phyloP scores from a whole-genome alignment of 495 filamentous ascomycete genomes.

The Aspergillus biplanus region DNA sequence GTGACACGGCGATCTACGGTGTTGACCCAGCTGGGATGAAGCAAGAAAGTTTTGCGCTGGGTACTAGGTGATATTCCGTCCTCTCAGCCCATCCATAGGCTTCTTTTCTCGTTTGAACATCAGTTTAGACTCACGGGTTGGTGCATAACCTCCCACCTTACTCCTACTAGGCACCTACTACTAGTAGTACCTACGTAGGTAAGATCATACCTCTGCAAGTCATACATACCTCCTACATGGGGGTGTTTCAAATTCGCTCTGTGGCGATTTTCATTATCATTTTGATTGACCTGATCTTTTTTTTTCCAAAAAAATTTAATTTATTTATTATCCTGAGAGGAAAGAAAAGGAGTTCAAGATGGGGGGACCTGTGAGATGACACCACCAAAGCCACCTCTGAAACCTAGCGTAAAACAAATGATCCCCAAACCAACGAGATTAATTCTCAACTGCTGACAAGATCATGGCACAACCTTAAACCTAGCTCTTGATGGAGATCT shows the following conservation, averaged over 20 bases:
- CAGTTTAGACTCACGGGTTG: constrained; percentile 10
- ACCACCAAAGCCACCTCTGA: background rate
- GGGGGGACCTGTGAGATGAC: background rate
- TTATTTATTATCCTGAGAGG: background rate
- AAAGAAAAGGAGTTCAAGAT: background rate
- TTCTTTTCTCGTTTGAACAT: background rate
- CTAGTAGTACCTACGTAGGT: no score
- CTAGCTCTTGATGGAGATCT: background rate
- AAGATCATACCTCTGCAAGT: background rate
- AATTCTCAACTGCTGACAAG: background rate
- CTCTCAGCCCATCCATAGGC: background rate
- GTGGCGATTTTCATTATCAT: no score
- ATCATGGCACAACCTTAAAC: constrained; percentile 1
- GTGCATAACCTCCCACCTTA: constrained; percentile 3
- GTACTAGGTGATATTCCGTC: background rate
- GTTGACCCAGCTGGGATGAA: background rate
- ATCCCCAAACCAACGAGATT: background rate
- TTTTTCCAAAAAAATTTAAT: no score
- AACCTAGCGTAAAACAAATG: constrained; percentile 11
- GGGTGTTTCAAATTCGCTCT: background rate
- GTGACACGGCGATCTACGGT: no score
- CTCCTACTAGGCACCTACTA: no score
- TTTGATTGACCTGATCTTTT: no score
- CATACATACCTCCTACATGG: background rate
- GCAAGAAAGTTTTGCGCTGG: background rate